Conservation (phyloP, 306 rosid genomes). For the Herpetospermum pedunculosum region DNA sequence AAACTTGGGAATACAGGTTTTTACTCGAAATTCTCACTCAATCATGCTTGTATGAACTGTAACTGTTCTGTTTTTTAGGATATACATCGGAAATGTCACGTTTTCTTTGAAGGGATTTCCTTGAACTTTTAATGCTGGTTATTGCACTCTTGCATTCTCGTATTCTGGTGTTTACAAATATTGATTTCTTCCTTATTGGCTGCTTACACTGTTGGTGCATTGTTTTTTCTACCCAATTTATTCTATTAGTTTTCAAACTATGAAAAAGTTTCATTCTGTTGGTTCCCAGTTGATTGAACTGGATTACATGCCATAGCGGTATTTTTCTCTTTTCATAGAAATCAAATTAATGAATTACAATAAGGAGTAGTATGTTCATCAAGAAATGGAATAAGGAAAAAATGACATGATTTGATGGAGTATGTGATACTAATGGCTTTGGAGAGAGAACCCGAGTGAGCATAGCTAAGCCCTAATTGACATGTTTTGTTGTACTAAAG, state of each 20-base stretch:
- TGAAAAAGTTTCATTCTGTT: neutral
- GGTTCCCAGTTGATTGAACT: neutral
- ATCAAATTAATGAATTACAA: neutral
- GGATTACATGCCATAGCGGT: neutral
- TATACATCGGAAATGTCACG: neutral
- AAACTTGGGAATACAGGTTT: conserved; percentile 94
- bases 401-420: neutral
- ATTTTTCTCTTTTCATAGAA: neutral
- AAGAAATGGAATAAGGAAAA: neutral
- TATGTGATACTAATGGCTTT: neutral
- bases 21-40: neutral
- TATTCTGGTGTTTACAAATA: neutral
- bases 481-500: too few relatives aligned
- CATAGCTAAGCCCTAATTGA: too few relatives aligned
- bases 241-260: neutral
- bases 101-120: neutral
- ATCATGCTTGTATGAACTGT: neutral
- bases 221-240: neutral
- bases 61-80: neutral
- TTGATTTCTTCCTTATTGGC: neutral
- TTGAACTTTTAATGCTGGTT: neutral
- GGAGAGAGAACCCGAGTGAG: too few relatives aligned
- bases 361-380: neutral
- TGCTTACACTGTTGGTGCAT: neutral
- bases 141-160: neutral